Conservation (phyloP, 2,329 filamentous ascomycete genomes). For the Trichothecium sympodiale region DNA sequence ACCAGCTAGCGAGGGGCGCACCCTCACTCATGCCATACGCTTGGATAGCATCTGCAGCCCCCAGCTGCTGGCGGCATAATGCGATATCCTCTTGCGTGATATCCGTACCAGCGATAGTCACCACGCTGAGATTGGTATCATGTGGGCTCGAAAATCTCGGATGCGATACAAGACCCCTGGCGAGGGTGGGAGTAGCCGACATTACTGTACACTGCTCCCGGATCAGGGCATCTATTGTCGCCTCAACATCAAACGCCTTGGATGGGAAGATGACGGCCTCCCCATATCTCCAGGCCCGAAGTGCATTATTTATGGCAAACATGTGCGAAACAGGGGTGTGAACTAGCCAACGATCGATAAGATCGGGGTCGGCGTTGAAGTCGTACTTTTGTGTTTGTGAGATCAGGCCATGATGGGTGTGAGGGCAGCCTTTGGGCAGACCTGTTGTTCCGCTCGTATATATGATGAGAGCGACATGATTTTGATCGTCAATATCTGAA, state of each 20-base stretch:
- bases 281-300: slow-evolving; percentile 24
- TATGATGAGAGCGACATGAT: slow-evolving; percentile 24
- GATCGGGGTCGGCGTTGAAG: slow-evolving; percentile 16
- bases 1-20: slow-evolving; percentile 29
- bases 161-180: slow-evolving; percentile 20
- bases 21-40: slow-evolving; percentile 36
- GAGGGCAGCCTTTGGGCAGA: slow-evolving; percentile 31
- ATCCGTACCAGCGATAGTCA: slow-evolving; percentile 22
- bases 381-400: slow-evolving; percentile 25
- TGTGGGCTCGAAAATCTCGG: slow-evolving; percentile 14
- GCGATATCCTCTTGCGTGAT: slow-evolving; percentile 19
- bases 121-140: slow-evolving; percentile 17
- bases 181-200: slow-evolving; percentile 27
- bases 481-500: slow-evolving; percentile 3
- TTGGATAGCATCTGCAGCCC: slow-evolving; percentile 20
- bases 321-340: slow-evolving; percentile 26
- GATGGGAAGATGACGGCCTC: slow-evolving; percentile 23
- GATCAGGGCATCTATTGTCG: slow-evolving; percentile 19
- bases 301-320: slow-evolving; percentile 26
- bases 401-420: slow-evolving; percentile 27
- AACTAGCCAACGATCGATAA: slow-evolving; percentile 22
- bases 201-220: slow-evolving; percentile 23
- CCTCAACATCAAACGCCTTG: slow-evolving; percentile 18
- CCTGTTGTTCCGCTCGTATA: slow-evolving; percentile 41
- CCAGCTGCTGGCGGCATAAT: slow-evolving; percentile 19